Percentiles rank a stretch among this genome's conserved stretches.
These are phyloP conservation scores for Niebla homalea DNA, from an alignment of 495 filamentous ascomycete species.

Conservation along the genomic window DNA sequence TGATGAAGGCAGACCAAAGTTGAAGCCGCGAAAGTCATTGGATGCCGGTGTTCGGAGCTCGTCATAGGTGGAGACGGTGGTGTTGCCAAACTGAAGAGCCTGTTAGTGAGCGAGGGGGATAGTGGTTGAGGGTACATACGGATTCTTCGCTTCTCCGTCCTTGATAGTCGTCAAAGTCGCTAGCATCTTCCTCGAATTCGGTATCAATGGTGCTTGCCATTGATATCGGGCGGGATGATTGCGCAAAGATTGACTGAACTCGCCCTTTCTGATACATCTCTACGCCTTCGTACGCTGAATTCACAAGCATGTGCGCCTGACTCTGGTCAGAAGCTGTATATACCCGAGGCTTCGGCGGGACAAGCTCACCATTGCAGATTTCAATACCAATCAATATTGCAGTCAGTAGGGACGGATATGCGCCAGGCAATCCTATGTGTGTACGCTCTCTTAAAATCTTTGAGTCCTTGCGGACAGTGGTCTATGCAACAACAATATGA, in stretches of 20 bases:
- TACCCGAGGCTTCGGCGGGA: background rate
- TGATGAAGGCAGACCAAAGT: conserved; percentile 30
- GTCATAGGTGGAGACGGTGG: conserved; percentile 64
- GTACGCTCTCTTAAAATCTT: background rate
- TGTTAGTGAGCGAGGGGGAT: background rate
- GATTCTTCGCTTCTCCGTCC: conserved; percentile 53
- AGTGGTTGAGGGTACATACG: conserved; percentile 30
- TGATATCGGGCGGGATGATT: conserved; percentile 29
- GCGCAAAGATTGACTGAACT: conserved; percentile 19
- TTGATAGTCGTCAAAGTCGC: conserved; percentile 48
- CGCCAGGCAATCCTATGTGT: background rate
- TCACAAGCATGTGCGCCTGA: conserved; percentile 21
- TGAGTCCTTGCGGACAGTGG: conserved; percentile 10
- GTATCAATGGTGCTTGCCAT: conserved; percentile 62
- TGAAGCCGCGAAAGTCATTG: conserved; percentile 27
- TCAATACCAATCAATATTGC: background rate
- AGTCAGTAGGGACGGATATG: background rate
- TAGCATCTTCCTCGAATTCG: conserved; percentile 55
- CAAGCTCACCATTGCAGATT: conserved; percentile 9
- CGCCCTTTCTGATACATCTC: conserved; percentile 32
- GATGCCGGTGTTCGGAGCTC: conserved; percentile 58
- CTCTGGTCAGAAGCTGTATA: background rate
- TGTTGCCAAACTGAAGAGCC: conserved; percentile 34
- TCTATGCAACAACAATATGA: conserved; percentile 4
- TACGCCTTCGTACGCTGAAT: conserved; percentile 21